Evolutionary conservation across 345 rosid genomes (phyloP).

Genomic region (Ceriops zippeliana): DNA sequence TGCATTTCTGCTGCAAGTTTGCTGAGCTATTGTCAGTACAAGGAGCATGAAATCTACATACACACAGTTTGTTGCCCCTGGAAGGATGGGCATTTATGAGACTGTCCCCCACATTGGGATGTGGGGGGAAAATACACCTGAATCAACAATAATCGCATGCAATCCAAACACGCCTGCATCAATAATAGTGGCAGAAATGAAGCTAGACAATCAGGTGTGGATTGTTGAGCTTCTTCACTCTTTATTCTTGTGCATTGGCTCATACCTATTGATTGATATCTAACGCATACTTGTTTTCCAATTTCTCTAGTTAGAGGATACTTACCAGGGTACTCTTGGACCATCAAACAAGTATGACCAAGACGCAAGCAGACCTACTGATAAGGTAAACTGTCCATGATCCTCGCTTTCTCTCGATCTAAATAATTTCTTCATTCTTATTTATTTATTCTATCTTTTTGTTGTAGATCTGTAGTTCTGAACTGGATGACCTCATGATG

Average conservation of each 20-base stretch:
- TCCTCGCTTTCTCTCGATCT: background rate
- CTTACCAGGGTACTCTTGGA: slow-evolving; percentile 60
- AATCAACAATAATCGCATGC: slow-evolving; percentile 34
- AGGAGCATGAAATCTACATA: slow-evolving; percentile 72
- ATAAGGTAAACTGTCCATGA: slow-evolving; percentile 46
- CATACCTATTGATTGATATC: slow-evolving; percentile 7
- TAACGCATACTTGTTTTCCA: slow-evolving; percentile 19
- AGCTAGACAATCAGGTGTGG: slow-evolving; percentile 66
- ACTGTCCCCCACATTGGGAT: slow-evolving; percentile 64
- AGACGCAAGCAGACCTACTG: slow-evolving; percentile 69
- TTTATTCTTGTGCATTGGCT: slow-evolving; percentile 5
- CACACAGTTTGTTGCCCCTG: slow-evolving; percentile 64
- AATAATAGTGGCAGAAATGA: slow-evolving; percentile 40
- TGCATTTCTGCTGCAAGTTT: slow-evolving; percentile 20
- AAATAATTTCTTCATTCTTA: background rate
- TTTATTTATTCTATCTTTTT: background rate
- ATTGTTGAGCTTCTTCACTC: slow-evolving; percentile 8
- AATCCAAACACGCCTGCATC: slow-evolving; percentile 19
- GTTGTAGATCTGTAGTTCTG: background rate
- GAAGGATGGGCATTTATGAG: slow-evolving; percentile 72
- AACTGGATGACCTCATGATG: too few relatives aligned
- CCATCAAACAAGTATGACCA: slow-evolving; percentile 65
- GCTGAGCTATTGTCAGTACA: slow-evolving; percentile 31
- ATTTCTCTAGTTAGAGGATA: slow-evolving; percentile 71
- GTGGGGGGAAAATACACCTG: slow-evolving; percentile 67